phyloP scores from a whole-genome alignment of 441 rosid species.

The Daphne laureola region DNA sequence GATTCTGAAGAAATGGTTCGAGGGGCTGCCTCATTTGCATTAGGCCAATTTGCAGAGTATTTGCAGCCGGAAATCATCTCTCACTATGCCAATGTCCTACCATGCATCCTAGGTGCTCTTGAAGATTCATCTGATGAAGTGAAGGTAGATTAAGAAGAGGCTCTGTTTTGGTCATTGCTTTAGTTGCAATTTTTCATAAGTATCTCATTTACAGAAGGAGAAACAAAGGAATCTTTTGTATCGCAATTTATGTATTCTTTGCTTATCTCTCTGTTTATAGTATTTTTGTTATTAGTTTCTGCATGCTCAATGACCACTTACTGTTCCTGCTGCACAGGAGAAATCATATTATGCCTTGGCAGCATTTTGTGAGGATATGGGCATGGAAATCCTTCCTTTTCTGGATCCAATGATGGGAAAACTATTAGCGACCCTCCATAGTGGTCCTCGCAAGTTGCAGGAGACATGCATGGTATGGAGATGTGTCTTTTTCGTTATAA shows the following conservation, averaged over 20 bases:
- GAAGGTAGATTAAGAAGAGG: slow-evolving; percentile 45
- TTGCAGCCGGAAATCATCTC: slow-evolving; percentile 93
- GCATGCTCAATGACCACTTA: slow-evolving; percentile 2
- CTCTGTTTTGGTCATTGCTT: background rate
- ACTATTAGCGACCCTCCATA: slow-evolving; percentile 78
- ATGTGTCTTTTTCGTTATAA: slow-evolving; percentile 8
- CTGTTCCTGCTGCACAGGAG: slow-evolving; percentile 42
- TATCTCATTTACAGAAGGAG: background rate
- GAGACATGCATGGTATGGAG: slow-evolving; percentile 95
- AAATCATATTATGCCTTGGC: slow-evolving; percentile 98
- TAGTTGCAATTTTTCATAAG: background rate
- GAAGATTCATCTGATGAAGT: slow-evolving; percentile 97
- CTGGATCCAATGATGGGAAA: slow-evolving; percentile 93
- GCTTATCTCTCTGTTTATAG: background rate
- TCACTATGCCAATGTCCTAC: slow-evolving; percentile 83
- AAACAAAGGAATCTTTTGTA: background rate
- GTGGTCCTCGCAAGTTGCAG: slow-evolving; percentile 86
- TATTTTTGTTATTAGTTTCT: background rate
- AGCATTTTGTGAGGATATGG: slow-evolving; percentile 99
- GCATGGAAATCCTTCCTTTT: slow-evolving; percentile 84
- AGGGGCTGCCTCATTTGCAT: slow-evolving; percentile 97
- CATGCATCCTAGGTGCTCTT: slow-evolving; percentile 83
- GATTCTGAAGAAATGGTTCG: slow-evolving; percentile 97
- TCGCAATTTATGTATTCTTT: slow-evolving; percentile 2
- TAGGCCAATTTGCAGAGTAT: slow-evolving; percentile 98